Evolutionary conservation across 805 yeast species (phyloP).

Genomic region (Jamesozyma hellenica): DNA sequence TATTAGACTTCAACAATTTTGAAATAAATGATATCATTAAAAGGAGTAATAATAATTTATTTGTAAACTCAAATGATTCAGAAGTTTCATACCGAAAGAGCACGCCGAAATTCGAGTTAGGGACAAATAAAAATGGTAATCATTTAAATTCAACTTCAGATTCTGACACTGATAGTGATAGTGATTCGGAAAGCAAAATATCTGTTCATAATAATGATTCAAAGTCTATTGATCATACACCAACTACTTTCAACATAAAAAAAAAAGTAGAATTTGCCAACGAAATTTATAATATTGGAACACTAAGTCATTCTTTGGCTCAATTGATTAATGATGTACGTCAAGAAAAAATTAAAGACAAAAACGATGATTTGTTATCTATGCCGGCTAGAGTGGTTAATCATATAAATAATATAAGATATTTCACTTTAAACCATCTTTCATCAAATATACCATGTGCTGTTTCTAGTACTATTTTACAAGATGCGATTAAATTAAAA

Average conservation of each 20-base stretch:
- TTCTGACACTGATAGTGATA: background rate
- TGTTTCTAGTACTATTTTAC: constrained; percentile 48
- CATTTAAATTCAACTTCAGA: background rate
- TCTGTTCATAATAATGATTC: background rate
- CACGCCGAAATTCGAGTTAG: constrained; percentile 4
- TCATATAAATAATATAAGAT: constrained; percentile 47
- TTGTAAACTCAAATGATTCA: background rate
- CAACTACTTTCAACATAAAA: constrained; percentile 1
- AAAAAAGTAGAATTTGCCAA: constrained; percentile 24
- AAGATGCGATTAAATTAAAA: constrained; percentile 44
- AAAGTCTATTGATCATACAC: constrained; percentile 1
- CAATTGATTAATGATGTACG: constrained; percentile 22
- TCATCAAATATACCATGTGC: constrained; percentile 61
- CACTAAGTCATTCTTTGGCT: constrained; percentile 23
- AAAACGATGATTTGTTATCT: constrained; percentile 24
- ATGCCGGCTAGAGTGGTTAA: constrained; percentile 33
- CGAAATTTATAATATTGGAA: constrained; percentile 17
- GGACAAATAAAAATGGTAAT: background rate
- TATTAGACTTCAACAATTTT: constrained; percentile 30
- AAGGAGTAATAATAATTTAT: constrained; percentile 12
- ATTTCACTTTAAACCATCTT: constrained; percentile 47
- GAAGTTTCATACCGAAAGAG: background rate
- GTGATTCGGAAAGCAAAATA: background rate
- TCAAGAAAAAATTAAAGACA: constrained; percentile 15
- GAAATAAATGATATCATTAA: constrained; percentile 20